A percentile compares a stretch with the other conserved stretches of the same genome.
Conservation (phyloP, 1,284 basidiomycete genomes). For the Fistulinella cinereoalba region DNA sequence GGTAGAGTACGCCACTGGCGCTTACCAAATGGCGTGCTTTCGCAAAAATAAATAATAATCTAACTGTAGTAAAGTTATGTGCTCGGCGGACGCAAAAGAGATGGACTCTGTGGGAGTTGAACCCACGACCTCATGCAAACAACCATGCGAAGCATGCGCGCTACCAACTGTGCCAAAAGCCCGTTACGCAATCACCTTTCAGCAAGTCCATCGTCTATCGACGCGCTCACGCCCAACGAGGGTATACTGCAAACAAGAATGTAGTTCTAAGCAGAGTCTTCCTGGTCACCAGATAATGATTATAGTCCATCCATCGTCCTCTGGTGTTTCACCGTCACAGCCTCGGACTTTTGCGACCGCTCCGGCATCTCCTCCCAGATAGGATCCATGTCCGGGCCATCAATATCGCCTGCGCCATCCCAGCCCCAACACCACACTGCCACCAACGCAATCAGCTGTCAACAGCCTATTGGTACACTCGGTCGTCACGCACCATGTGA, state of each 20-base stretch:
- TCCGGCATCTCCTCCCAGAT: conserved; percentile 89
- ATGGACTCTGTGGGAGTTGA: conserved; percentile 39
- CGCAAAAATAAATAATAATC: not conserved
- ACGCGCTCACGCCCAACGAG: not conserved
- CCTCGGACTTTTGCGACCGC: conserved; percentile 54
- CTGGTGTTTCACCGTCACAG: conserved; percentile 76
- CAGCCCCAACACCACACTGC: conserved; percentile 98
- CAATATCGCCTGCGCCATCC: conserved; percentile 95
- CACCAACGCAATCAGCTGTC: conserved; percentile 3
- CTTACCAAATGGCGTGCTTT: not conserved
- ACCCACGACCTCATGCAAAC: conserved; percentile 39
- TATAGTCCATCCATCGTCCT: conserved; percentile 41
- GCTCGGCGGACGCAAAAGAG: too few relatives aligned
- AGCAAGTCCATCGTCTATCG: not conserved
- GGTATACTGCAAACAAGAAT: not conserved
- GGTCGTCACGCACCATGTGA: conserved; percentile 71
- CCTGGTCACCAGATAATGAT: not conserved
- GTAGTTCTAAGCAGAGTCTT: conserved; percentile 16
- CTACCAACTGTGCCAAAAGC: conserved; percentile 40
- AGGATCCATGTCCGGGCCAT: conserved; percentile 92
- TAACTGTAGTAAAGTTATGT: too few relatives aligned
- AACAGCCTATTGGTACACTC: not conserved
- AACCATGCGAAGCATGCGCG: conserved; percentile 37
- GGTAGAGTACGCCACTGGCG: not conserved
- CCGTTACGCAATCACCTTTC: not conserved